Evolutionary conservation across 73 alveolate species (phyloP).

Genomic region (Breviolum minutum): DNA sequence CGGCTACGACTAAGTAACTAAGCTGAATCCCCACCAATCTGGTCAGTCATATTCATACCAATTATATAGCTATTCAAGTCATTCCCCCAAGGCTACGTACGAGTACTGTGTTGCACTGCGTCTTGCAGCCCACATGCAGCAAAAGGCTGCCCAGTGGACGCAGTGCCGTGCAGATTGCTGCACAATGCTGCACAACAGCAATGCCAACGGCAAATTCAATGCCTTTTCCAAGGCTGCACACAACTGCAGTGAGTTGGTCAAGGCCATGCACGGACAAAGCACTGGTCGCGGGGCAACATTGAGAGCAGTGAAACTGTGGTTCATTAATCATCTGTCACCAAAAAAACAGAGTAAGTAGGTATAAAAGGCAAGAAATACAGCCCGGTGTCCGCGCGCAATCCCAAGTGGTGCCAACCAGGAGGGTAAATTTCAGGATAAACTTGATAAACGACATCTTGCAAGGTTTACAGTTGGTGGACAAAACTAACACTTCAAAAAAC

Average conservation of each 20-base stretch:
- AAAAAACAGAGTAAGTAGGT: not conserved
- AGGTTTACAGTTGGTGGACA: too few relatives aligned
- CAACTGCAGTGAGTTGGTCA: not conserved
- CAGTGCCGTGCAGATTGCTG: constrained; percentile 20
- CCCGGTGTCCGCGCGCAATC: constrained; percentile 5
- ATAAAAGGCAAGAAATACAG: not conserved
- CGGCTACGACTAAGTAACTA: too few relatives aligned
- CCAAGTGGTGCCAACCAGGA: constrained; percentile 31
- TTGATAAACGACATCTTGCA: too few relatives aligned
- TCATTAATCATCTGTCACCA: not conserved
- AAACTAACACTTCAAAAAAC: too few relatives aligned
- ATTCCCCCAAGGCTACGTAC: not conserved
- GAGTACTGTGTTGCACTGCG: not conserved
- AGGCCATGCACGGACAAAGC: not conserved
- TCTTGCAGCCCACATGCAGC: constrained; percentile 58
- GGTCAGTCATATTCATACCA: too few relatives aligned
- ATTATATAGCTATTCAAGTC: too few relatives aligned
- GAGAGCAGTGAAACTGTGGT: not conserved
- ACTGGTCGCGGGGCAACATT: not conserved
- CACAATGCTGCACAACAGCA: not conserved
- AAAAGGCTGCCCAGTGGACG: constrained; percentile 8
- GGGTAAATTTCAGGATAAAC: not conserved
- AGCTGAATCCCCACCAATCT: too few relatives aligned
- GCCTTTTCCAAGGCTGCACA: constrained; percentile 32
- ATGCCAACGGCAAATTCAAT: constrained; percentile 43